Percentiles rank a stretch among this genome's conserved stretches.
Conservation (phyloP, 2,329 filamentous ascomycete species). For the Cercospora sp. region DNA sequence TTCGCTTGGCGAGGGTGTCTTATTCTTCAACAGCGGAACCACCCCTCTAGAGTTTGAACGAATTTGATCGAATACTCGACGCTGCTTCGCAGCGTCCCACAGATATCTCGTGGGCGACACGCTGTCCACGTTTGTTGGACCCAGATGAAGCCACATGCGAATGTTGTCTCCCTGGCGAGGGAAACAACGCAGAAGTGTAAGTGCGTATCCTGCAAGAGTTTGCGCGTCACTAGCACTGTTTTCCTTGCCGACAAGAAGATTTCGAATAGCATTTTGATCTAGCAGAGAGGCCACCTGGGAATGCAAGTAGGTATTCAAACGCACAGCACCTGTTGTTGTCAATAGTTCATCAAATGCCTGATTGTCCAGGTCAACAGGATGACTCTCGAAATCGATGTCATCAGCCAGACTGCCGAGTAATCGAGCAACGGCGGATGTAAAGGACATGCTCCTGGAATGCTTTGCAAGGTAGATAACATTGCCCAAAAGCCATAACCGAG, state of each 20-base stretch:
- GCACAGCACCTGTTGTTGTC: conserved; percentile 40
- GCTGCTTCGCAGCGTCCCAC: conserved; percentile 68
- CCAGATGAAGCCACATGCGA: conserved; percentile 88
- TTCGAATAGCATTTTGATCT: conserved; percentile 71
- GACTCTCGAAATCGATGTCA: conserved; percentile 55
- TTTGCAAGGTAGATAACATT: conserved; percentile 55
- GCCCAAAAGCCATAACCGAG: conserved; percentile 58
- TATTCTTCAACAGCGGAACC: conserved; percentile 55
- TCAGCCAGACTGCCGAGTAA: conserved; percentile 59
- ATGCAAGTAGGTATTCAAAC: conserved; percentile 56
- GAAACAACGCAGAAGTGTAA: conserved; percentile 83
- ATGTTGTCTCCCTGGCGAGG: conserved; percentile 81
- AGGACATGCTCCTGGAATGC: conserved; percentile 41
- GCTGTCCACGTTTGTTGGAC: conserved; percentile 43
- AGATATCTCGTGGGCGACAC: conserved; percentile 78
- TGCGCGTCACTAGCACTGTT: conserved; percentile 59
- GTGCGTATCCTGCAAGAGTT: conserved; percentile 78
- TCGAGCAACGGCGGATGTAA: conserved; percentile 57
- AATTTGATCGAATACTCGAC: conserved; percentile 59
- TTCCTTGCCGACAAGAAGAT: conserved; percentile 32
- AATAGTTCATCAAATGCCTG: conserved; percentile 47
- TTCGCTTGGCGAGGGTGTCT: conserved; percentile 24
- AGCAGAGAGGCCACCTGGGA: conserved; percentile 70
- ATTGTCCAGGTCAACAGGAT: conserved; percentile 37
- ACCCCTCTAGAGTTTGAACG: conserved; percentile 59